A percentile compares a stretch with the other conserved stretches of the same genome.
phyloP scores from a whole-genome alignment of 1,139 yeast species.

The Tardiomyces digboiensis region DNA sequence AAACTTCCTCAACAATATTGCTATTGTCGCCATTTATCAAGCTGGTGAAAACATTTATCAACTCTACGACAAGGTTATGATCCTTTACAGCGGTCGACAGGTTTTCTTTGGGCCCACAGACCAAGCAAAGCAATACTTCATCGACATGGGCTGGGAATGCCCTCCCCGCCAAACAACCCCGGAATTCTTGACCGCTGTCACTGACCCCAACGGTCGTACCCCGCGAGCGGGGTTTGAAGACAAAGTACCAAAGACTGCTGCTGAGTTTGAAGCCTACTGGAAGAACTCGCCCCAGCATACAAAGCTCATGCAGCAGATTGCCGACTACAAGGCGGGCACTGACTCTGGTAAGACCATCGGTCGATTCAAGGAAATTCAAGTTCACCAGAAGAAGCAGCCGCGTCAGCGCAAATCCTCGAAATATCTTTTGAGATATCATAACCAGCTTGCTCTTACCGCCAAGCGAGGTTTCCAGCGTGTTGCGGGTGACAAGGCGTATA shows the following conservation, averaged over 20 bases:
- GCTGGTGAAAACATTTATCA: constrained; percentile 60
- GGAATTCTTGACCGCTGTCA: constrained; percentile 59
- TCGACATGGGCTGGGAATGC: constrained; percentile 50
- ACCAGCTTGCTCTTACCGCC: constrained; percentile 36
- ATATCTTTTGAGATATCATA: constrained; percentile 36
- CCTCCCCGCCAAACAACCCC: constrained; percentile 58
- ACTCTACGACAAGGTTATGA: constrained; percentile 54
- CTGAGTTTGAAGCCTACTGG: constrained; percentile 51
- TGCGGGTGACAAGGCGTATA: constrained; percentile 45
- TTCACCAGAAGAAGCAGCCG: constrained; percentile 35
- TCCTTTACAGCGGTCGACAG: constrained; percentile 49
- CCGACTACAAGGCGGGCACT: constrained; percentile 30
- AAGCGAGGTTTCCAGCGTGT: constrained; percentile 47
- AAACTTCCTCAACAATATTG: constrained; percentile 43
- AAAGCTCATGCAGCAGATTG: constrained; percentile 32
- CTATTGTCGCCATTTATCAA: constrained; percentile 51
- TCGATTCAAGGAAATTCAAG: constrained; percentile 30
- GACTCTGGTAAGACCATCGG: constrained; percentile 33
- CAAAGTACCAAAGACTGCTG: constrained; percentile 46
- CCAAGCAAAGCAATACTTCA: constrained; percentile 44
- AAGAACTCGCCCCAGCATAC: constrained; percentile 40
- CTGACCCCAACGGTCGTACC: constrained; percentile 44
- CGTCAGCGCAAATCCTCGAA: constrained; percentile 36
- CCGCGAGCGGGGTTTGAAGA: constrained; percentile 39
- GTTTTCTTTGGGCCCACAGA: constrained; percentile 48